Evolutionary conservation across 2,329 filamentous ascomycete species (phyloP).

Genomic region (Epichloe glyceriae): DNA sequence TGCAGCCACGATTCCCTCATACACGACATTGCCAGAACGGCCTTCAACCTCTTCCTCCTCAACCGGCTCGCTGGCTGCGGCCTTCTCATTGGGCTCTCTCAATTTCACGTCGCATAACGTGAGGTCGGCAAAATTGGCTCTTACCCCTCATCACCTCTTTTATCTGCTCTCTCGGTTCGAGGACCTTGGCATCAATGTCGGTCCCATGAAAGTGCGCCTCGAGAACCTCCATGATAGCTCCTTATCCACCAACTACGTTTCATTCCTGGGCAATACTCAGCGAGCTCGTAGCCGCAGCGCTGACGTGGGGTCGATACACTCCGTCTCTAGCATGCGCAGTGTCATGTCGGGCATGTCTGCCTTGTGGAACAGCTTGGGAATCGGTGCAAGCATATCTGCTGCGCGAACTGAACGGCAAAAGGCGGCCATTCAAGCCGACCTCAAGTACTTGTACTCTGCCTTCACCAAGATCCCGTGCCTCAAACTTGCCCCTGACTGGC

Average conservation of each 20-base stretch:
- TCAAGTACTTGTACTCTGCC: slow-evolving; percentile 94
- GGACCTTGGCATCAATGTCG: slow-evolving; percentile 78
- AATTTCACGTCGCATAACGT: slow-evolving; percentile 73
- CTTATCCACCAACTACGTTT: slow-evolving; percentile 85
- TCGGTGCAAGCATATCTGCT: slow-evolving; percentile 64
- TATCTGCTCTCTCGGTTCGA: slow-evolving; percentile 93
- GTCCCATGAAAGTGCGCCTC: slow-evolving; percentile 88
- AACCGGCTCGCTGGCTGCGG: slow-evolving; percentile 65
- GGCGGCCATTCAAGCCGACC: slow-evolving; percentile 67
- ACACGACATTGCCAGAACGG: slow-evolving; percentile 46
- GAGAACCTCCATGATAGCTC: slow-evolving; percentile 88
- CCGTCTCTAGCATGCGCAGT: slow-evolving; percentile 90
- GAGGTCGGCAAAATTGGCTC: slow-evolving; percentile 80
- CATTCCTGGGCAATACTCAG: slow-evolving; percentile 71
- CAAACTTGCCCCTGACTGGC: slow-evolving; percentile 81
- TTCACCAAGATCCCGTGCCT: slow-evolving; percentile 97
- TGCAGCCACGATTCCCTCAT: slow-evolving; percentile 39
- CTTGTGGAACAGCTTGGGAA: slow-evolving; percentile 78
- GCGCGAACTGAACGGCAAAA: slow-evolving; percentile 85
- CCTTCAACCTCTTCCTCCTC: slow-evolving; percentile 56
- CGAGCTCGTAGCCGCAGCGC: slow-evolving; percentile 65
- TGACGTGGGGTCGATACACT: slow-evolving; percentile 84
- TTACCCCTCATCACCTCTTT: slow-evolving; percentile 94
- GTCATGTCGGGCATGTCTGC: slow-evolving; percentile 96
- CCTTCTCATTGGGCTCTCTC: slow-evolving; percentile 74